Conservation (phyloP, 306 rosid genomes). For the Fragaria vesca region DNA sequence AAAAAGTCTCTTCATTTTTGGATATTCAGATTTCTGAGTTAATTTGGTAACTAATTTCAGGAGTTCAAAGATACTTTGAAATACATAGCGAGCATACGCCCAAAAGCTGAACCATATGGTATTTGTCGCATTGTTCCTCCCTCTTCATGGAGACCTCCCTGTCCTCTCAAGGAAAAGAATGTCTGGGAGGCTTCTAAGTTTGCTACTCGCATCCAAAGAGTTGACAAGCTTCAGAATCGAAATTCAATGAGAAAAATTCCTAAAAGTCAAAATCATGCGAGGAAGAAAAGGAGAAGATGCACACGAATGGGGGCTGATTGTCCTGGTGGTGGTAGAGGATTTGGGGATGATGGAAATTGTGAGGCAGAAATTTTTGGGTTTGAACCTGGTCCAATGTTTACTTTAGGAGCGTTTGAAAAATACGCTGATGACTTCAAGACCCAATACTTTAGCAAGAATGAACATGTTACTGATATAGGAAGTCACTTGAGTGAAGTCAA, state of each 20-base stretch:
- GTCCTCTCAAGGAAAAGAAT: constrained; percentile 70
- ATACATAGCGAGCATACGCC: constrained; percentile 81
- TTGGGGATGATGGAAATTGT: constrained; percentile 43
- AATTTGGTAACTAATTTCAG: constrained; percentile 41
- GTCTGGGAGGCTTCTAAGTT: constrained; percentile 83
- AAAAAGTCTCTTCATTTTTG: constrained; percentile 14
- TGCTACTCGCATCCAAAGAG: constrained; percentile 90
- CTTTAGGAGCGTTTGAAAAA: constrained; percentile 71
- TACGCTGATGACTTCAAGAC: constrained; percentile 79
- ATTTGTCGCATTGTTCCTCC: constrained; percentile 99
- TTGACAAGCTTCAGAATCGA: constrained; percentile 96
- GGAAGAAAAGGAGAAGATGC: constrained; percentile 85
- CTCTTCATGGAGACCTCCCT: constrained; percentile 91
- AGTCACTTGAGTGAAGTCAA: constrained; percentile 36
- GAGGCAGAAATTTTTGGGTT: constrained; percentile 90
- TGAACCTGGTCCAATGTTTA: constrained; percentile 96
- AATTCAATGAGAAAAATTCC: constrained; percentile 60
- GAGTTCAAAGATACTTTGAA: constrained; percentile 89
- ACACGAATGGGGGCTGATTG: constrained; percentile 66
- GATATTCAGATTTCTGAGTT: constrained; percentile 34
- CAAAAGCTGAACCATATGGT: constrained; percentile 83
- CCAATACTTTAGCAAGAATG: constrained; percentile 64
- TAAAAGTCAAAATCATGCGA: constrained; percentile 51
- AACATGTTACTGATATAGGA: constrained; percentile 38
- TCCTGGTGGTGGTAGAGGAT: constrained; percentile 38